Conservation (phyloP, 2,329 filamentous ascomycete species). For the Malbranchea zuffiana region DNA sequence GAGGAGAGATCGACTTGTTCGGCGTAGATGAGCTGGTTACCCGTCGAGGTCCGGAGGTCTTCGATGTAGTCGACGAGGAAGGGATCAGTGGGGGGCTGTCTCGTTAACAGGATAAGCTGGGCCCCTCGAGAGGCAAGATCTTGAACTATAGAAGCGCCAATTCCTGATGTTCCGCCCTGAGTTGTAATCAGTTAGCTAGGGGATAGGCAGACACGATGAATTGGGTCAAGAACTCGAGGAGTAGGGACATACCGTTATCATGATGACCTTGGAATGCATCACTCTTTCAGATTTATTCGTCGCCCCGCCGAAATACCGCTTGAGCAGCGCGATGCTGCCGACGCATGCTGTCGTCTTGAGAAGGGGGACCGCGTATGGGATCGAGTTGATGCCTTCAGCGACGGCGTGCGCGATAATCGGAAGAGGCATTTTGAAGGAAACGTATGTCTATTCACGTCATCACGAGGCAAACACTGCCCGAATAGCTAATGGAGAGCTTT, state of each 20-base stretch:
- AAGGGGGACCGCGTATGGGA: constrained; percentile 44
- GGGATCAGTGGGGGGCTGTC: constrained; percentile 66
- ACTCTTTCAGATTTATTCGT: constrained; percentile 63
- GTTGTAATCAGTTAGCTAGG: background rate
- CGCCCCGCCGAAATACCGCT: constrained; percentile 67
- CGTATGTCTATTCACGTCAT: background rate
- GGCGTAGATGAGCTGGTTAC: constrained; percentile 83
- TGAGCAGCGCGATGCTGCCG: constrained; percentile 47
- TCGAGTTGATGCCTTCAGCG: constrained; percentile 42
- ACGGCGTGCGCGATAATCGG: constrained; percentile 46
- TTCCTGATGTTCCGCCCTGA: constrained; percentile 79
- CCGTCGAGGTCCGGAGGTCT: constrained; percentile 64
- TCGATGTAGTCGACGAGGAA: constrained; percentile 90
- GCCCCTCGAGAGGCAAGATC: constrained; percentile 72
- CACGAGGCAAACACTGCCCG: too few species aligned
- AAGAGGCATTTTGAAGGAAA: constrained; percentile 45
- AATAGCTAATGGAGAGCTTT: too few species aligned
- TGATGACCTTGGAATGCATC: constrained; percentile 87
- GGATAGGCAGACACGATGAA: background rate
- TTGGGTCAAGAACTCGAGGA: background rate
- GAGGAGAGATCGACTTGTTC: constrained; percentile 86
- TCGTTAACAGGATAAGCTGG: constrained; percentile 82
- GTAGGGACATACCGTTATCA: constrained; percentile 59
- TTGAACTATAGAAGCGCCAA: constrained; percentile 66
- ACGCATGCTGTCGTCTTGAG: constrained; percentile 45